Percentiles rank a stretch among this genome's conserved stretches.
These are phyloP conservation scores for Metroxylon sagu DNA, from an alignment of 176 grass and related monocot species.

Conservation along the genomic window DNA sequence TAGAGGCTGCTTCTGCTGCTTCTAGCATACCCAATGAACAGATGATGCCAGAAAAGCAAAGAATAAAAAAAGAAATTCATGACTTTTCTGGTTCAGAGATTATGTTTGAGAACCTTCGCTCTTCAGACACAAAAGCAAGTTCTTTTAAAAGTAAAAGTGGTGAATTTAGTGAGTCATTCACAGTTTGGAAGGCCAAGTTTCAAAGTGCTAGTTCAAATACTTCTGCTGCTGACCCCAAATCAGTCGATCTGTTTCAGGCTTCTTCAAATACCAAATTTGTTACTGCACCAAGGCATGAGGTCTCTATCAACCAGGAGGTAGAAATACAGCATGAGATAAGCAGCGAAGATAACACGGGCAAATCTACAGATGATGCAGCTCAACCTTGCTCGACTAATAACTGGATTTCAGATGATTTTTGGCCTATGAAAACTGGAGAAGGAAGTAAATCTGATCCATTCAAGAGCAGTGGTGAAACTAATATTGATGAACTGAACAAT, in stretches of 20 bases:
- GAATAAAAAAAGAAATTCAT: slow-evolving; percentile 3
- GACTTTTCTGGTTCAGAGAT: slow-evolving; percentile 2
- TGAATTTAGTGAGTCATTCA: slow-evolving; percentile 40
- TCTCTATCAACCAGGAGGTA: slow-evolving; percentile 11
- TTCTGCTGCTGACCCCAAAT: slow-evolving; percentile 19
- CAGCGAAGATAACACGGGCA: slow-evolving; percentile 11
- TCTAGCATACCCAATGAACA: slow-evolving; percentile 1
- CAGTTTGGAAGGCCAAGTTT: slow-evolving; percentile 82
- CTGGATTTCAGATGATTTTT: slow-evolving; percentile 28
- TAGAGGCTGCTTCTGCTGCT: slow-evolving; percentile 17
- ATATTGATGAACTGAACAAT: slow-evolving; percentile 12
- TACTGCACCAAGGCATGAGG: slow-evolving; percentile 23
- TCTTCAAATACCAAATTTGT: slow-evolving; percentile 13
- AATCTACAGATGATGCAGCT: slow-evolving; percentile 25
- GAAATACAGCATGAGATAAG: slow-evolving; percentile 35
- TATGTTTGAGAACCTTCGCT: slow-evolving; percentile 6
- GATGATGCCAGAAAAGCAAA: neutral
- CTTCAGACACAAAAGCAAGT: slow-evolving; percentile 13
- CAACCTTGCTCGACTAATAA: slow-evolving; percentile 23
- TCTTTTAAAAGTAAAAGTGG: slow-evolving; percentile 22
- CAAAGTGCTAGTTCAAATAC: slow-evolving; percentile 26
- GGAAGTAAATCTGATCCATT: slow-evolving; percentile 9
- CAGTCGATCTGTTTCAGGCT: slow-evolving; percentile 49
- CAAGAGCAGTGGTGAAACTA: slow-evolving; percentile 28
- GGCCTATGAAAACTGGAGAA: slow-evolving; percentile 20